These are phyloP conservation scores for Fonsecaea multimorphosa DNA, from an alignment of 2,329 filamentous ascomycete species.

Conservation along the genomic window DNA sequence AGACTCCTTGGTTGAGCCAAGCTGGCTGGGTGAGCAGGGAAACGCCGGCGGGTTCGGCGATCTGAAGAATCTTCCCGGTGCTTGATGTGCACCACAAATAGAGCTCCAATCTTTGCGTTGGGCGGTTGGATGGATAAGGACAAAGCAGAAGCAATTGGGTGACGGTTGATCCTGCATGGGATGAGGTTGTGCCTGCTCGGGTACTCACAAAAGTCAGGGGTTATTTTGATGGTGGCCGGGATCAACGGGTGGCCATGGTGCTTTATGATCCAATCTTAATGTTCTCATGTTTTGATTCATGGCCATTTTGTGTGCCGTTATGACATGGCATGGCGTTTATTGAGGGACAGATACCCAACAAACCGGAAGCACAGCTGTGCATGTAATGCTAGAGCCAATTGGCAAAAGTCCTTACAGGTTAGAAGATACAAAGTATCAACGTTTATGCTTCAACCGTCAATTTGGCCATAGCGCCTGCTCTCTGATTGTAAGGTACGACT, in stretches of 20 bases:
- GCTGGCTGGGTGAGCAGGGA: slow-evolving; percentile 37
- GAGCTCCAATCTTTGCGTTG: background rate
- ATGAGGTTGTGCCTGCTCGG: background rate
- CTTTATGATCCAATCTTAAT: background rate
- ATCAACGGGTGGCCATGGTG: slow-evolving; percentile 2
- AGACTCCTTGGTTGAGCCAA: slow-evolving; percentile 67
- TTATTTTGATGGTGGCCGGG: background rate
- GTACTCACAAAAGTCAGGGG: background rate
- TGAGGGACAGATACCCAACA: slow-evolving; percentile 14
- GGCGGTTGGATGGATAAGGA: background rate
- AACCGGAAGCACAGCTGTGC: background rate
- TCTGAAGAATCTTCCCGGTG: slow-evolving; percentile 35
- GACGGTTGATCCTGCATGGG: background rate
- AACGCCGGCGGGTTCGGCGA: slow-evolving; percentile 34
- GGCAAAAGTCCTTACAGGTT: background rate
- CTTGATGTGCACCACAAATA: slow-evolving; percentile 3
- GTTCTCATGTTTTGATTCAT: background rate
- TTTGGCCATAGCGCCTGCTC: background rate
- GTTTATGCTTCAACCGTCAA: background rate
- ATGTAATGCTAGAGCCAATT: slow-evolving; percentile 19
- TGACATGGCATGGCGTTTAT: slow-evolving; percentile 14
- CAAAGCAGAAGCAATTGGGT: background rate
- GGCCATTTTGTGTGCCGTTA: background rate
- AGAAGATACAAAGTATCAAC: background rate
- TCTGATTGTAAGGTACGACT: background rate